Base-by-base conservation (phyloP, 805 yeast species). In the Metschnikowia koreensis region DNA sequence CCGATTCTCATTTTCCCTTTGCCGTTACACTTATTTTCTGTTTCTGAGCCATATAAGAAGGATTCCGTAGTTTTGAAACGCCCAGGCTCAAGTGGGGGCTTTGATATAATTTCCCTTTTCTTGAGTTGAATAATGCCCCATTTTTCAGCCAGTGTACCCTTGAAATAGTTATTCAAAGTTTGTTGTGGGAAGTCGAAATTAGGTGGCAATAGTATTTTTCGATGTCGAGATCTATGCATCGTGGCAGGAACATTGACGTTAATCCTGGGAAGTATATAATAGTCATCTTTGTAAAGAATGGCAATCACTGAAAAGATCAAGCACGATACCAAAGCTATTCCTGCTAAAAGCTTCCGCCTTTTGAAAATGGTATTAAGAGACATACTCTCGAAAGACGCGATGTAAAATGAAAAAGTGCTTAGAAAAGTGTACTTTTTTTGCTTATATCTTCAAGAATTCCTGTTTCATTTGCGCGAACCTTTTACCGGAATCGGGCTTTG, bases 181-280 rank as follows among this genome's bases (percentile, higher is more conserved):
- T 22, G 29, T 11, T 15, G 34, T 9, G 50, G 42, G 34, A 53
- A 41, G 3, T 47, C 17, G 45, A 50, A 47, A 15, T 52, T 50
- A 1, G 52, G 52, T 12, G 57, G 57, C 15, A 53, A 46, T 17
- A 53, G 51, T 7, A 53, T 54, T 11, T 40, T 43, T 7, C 15
- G 36, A 28, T 27, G 5, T 41, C 17, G 34, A 12, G 44, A 10
- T 16, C 27, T n/a, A 16, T 17, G 13, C 27, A 15, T 7, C 13
- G 6, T 17, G 27, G 27, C 22, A n/a, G 13, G 27, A 7, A 6
- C 11, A 17, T 16, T 16, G 7, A 38, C 27, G 7, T 16, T 15
- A n/a, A n/a, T n/a, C n/a, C 33, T 29, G 10, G 33, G 33, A 29
- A 8, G 10, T 29, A 29, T 29, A 29, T 8, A 7, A 29, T 17